Evolutionary conservation across 148 eudicot species (phyloP).

Genomic region (Suaeda aralocaspica): DNA sequence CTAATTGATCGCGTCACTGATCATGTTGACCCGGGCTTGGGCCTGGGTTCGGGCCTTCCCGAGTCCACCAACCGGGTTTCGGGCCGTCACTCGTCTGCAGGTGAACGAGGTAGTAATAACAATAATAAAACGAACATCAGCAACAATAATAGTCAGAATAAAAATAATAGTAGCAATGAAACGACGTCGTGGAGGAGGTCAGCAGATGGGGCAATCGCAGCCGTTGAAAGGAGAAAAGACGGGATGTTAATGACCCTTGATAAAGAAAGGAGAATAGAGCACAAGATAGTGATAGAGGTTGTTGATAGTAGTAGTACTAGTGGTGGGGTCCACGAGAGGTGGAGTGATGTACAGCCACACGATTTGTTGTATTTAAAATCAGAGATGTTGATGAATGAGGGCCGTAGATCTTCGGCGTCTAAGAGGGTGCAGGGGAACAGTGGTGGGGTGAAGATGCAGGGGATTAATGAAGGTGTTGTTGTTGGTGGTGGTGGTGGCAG

Average conservation of each 20-base stretch:
- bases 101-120: conserved; percentile 29
- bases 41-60: not conserved
- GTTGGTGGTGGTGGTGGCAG: conserved; percentile 33
- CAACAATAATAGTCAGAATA: not conserved
- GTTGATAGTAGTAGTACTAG: not conserved
- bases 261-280: conserved; percentile 35
- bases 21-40: conserved; percentile 10
- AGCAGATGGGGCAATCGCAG: conserved; percentile 32
- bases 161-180: no score
- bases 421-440: conserved; percentile 12
- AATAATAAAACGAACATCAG: not conserved
- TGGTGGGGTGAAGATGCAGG: conserved; percentile 7
- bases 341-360: conserved; percentile 73
- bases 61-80: conserved; percentile 39
- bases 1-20: conserved; percentile 21
- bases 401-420: conserved; percentile 32
- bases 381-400: conserved; percentile 55
- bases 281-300: conserved; percentile 47
- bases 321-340: conserved; percentile 31
- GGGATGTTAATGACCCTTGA: conserved; percentile 33
- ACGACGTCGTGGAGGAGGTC: conserved; percentile 36
- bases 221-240: conserved; percentile 41
- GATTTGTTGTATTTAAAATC: conserved; percentile 57
- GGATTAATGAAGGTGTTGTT: no score
- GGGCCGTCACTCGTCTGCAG: conserved; percentile 69